Percentiles rank a stretch among this genome's conserved stretches.
phyloP scores from a whole-genome alignment of 2,329 filamentous ascomycete genomes.

The Raffaelea albimanens region DNA sequence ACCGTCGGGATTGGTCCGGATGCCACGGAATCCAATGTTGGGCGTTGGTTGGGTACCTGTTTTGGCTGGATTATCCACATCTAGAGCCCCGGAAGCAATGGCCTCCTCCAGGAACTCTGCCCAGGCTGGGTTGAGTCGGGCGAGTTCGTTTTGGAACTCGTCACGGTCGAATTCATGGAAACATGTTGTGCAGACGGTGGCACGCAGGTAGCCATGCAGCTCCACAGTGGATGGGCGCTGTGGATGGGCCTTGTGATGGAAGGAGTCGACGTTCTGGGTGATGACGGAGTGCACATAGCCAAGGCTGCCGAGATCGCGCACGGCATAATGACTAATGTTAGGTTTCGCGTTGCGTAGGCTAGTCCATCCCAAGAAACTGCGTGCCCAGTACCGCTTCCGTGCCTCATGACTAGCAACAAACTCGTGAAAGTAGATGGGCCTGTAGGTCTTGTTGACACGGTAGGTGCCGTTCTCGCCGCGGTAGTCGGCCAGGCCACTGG shows the following conservation, averaged over 20 bases:
- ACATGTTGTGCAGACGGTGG: conserved; percentile 74
- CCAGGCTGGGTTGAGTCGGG: conserved; percentile 80
- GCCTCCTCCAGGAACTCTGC: conserved; percentile 64
- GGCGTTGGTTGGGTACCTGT: conserved; percentile 17
- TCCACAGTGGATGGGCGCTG: conserved; percentile 61
- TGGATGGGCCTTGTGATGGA: conserved; percentile 73
- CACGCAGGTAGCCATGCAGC: conserved; percentile 82
- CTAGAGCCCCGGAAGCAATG: conserved; percentile 63
- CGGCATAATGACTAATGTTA: conserved; percentile 70
- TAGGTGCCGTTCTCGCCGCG: conserved; percentile 86
- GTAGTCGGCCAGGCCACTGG: conserved; percentile 89
- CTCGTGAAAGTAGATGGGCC: conserved; percentile 88
- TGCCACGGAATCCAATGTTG: conserved; percentile 30
- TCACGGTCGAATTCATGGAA: conserved; percentile 59
- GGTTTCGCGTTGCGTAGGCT: conserved; percentile 69
- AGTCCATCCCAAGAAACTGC: conserved; percentile 89
- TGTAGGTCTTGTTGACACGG: conserved; percentile 78
- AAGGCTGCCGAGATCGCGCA: conserved; percentile 60
- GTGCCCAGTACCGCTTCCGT: conserved; percentile 89
- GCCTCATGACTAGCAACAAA: conserved; percentile 75
- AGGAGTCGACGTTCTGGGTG: conserved; percentile 96
- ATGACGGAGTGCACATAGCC: conserved; percentile 70
- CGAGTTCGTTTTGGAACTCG: conserved; percentile 66
- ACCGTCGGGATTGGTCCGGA: conserved; percentile 86
- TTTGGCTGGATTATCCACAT: conserved; percentile 69